Base-by-base conservation (phyloP, 2,329 filamentous ascomycete species). In the Ramularia collo-cygni region DNA sequence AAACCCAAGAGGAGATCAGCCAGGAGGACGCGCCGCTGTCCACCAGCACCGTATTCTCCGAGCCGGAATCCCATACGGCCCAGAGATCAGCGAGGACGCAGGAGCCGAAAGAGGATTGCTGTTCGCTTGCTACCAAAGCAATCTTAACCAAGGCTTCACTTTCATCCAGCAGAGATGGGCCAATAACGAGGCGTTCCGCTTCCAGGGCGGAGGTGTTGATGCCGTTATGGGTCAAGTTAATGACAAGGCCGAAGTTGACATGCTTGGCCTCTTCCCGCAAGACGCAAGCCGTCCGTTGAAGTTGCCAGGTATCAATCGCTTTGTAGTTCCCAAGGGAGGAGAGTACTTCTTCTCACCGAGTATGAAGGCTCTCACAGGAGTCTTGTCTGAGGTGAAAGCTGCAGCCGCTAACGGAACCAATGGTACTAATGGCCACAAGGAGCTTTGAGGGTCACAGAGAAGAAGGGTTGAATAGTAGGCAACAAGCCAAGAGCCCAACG, bases 321-420 rank as follows among this genome's bases (percentile, higher is more conserved):
- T 68, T 61, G 67, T 70, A 3, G 50, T 66, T 24, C 57, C 63
- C 1, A 60, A 53, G 18, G 68, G 67, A 10, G 68, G 68, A 4
- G 67, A 70, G 41, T 70, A 70, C 39, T 69, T 70, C 56, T 70
- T 70, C 49, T 59, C 64, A 16, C 67, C 68, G 5, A 67, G 64
- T 2, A 61, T 70, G 29, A 38, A 54, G 29, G 49, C 51, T 8
- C 24, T 54, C 28, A 52, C n/a, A 33, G 46, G 40, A 2, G 43
- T 46, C 16, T 19, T 56, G 37, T 42, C 51, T 8, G 44, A 40
- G 32, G 53, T 54, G 9, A 38, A 37, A 16, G 19, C 10, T 10
- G n/a, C n/a, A n/a, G n/a, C n/a, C n/a, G n/a, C 21, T 28, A 16
- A 24, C 13, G 44, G 33, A 9, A 35, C 28, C 10, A 40, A 37